Evolutionary conservation across 345 rosid species (phyloP), one percentile per base, ranked within the genome.

Genomic region (Hibiscus mutabilis): DNA sequence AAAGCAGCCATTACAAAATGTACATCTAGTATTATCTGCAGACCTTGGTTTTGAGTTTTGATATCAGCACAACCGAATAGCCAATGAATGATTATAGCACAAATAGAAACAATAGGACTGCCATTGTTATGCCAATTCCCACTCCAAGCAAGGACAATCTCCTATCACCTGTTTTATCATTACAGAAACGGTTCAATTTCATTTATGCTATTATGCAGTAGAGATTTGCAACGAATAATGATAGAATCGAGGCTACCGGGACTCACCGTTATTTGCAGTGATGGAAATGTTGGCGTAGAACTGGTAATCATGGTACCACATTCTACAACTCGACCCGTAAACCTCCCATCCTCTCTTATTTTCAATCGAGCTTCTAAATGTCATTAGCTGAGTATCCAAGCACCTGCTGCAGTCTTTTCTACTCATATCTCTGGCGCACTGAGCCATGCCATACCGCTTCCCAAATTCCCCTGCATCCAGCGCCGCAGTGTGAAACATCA

Each of bases 361-460:
- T 25, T 80, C 83, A 75, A 81, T 29, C 2, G 58, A 72, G 10
- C 73, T 77, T 72, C 80, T 68, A 52, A 60, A 81, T 13, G 79
- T 75, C 62, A 1, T 33, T 73, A 85, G 49, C 42, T 60, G 74
- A 37, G 18, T 22, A 35, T 70, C 42, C 78, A 85, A 72, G 68
- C 88, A 85, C n/a, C 47, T 74, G 18, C 79, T 24, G 24, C 84
- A 85, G 10, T 81, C 81, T 4, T 33, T 67, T 18, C 61, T 65
- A 25, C 79, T 76, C 21, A 82, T 60, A 62, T 77, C 88, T 52
- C 82, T 75, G 12, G 60, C 75, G 70, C 84, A 82, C 52, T 82
- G 86, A 68, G 79, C 84, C 86, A 85, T 77, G 18, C 82, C 86
- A 62, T 79, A 81, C 73, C 84, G 73, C 78, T 68, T 85, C 72